Percentiles rank a stretch among this genome's conserved stretches.
These are phyloP conservation scores for Pseudopyrenochaeta lycopersici DNA, from an alignment of 2,329 filamentous ascomycete genomes.

Conservation along the genomic window DNA sequence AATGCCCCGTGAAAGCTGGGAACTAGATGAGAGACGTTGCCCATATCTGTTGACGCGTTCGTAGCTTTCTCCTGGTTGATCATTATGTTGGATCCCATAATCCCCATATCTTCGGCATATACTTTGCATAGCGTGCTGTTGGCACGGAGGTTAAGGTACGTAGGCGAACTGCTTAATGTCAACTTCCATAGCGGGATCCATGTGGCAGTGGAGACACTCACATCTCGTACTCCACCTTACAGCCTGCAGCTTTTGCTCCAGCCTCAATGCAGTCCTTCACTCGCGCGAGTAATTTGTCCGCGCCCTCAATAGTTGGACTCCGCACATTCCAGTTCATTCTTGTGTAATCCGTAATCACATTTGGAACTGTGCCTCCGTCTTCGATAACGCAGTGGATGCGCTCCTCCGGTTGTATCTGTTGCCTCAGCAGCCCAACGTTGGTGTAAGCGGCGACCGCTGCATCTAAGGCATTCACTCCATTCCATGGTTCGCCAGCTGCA, in stretches of 20 bases:
- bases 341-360: slow-evolving; percentile 44
- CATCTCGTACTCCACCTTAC: slow-evolving; percentile 46
- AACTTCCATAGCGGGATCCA: not conserved
- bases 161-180: slow-evolving; percentile 34
- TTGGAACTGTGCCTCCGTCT: slow-evolving; percentile 15
- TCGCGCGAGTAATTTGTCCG: slow-evolving; percentile 25
- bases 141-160: slow-evolving; percentile 57
- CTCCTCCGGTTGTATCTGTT: slow-evolving; percentile 24
- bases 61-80: slow-evolving; percentile 50
- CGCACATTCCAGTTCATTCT: slow-evolving; percentile 54
- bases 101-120: slow-evolving; percentile 57
- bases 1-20: slow-evolving; percentile 59
- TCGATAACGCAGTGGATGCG: slow-evolving; percentile 24
- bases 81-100: slow-evolving; percentile 50
- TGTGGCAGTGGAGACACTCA: slow-evolving; percentile 25
- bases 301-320: slow-evolving; percentile 42
- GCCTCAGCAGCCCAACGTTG: slow-evolving; percentile 34
- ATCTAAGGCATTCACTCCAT: slow-evolving; percentile 53
- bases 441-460: slow-evolving; percentile 49
- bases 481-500: slow-evolving; percentile 51
- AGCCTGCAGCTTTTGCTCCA: slow-evolving; percentile 22
- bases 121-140: slow-evolving; percentile 57
- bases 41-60: slow-evolving; percentile 31
- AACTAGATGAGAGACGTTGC: slow-evolving; percentile 22
- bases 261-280: slow-evolving; percentile 47